A percentile compares a stretch with the other conserved stretches of the same genome.
These are phyloP conservation scores for Solanum ossicruentum DNA, from an alignment of 257 asterid species.

Conservation along the genomic window DNA sequence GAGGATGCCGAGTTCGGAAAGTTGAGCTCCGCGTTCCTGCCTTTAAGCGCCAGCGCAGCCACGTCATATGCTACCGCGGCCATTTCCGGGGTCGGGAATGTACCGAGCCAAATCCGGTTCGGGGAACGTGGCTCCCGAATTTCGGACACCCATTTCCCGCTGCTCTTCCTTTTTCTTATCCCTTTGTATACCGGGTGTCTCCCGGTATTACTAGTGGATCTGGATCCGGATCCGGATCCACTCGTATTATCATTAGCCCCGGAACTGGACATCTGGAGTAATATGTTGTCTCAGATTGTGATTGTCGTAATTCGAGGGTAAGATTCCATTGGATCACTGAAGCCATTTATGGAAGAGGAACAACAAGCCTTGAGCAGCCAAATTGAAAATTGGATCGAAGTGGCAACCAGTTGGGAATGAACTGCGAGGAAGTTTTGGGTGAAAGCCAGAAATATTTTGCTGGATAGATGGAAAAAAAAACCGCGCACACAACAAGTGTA, in stretches of 20 bases:
- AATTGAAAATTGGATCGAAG: slow-evolving; percentile 4
- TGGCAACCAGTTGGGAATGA: slow-evolving; percentile 37
- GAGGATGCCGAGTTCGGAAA: slow-evolving; percentile 38
- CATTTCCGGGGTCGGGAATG: slow-evolving; percentile 56
- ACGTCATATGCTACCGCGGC: slow-evolving; percentile 57
- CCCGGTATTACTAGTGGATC: slow-evolving; percentile 4
- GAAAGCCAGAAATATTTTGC: slow-evolving; percentile 29
- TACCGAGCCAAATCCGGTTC: slow-evolving; percentile 48
- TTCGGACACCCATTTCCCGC: slow-evolving; percentile 53
- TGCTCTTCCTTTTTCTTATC: slow-evolving; percentile 40
- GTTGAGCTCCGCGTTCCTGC: slow-evolving; percentile 35
- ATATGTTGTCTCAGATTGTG: background rate
- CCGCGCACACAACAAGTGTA: background rate
- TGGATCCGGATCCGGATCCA: background rate
- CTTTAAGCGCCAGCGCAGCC: slow-evolving; percentile 47
- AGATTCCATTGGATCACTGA: slow-evolving; percentile 20
- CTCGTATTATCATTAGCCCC: background rate
- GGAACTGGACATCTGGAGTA: background rate
- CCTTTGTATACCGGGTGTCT: slow-evolving; percentile 39
- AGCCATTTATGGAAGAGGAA: slow-evolving; percentile 37
- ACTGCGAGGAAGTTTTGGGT: slow-evolving; percentile 24
- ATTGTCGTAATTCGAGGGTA: background rate
- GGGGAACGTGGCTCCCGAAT: slow-evolving; percentile 53
- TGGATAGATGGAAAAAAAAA: slow-evolving; percentile 26
- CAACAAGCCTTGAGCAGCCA: slow-evolving; percentile 21